A percentile compares a stretch with the other conserved stretches of the same genome.
These are phyloP conservation scores for Coleophoma crateriformis DNA, from an alignment of 2,329 filamentous ascomycete species.

Conservation along the genomic window DNA sequence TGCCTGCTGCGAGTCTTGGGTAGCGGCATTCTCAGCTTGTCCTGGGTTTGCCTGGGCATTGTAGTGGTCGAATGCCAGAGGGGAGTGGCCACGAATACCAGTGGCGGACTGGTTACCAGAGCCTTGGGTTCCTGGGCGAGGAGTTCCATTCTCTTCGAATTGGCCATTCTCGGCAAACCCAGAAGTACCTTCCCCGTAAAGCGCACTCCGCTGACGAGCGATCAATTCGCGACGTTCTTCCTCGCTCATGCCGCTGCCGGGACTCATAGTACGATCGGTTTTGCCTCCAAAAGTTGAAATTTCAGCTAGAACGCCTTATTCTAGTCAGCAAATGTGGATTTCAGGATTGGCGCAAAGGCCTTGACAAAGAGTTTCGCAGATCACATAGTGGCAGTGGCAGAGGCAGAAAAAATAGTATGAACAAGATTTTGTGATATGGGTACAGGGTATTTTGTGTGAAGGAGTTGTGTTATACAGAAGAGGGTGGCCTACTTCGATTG, in stretches of 20 bases:
- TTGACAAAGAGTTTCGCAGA: slow-evolving; percentile 9
- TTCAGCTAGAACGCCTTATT: slow-evolving; percentile 58
- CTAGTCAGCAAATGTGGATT: slow-evolving; percentile 28
- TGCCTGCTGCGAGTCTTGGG: slow-evolving; percentile 40
- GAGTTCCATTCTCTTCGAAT: slow-evolving; percentile 62
- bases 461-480: slow-evolving; percentile 58
- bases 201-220: slow-evolving; percentile 86
- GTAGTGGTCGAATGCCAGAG: slow-evolving; percentile 70
- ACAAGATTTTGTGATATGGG: slow-evolving; percentile 27
- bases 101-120: slow-evolving; percentile 53
- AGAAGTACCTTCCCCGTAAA: slow-evolving; percentile 73
- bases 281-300: slow-evolving; percentile 64
- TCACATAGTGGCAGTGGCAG: slow-evolving; percentile 32
- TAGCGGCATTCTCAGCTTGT: slow-evolving; percentile 26
- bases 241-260: slow-evolving; percentile 78
- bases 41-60: slow-evolving; percentile 31
- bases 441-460: slow-evolving; percentile 21
- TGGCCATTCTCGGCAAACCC: slow-evolving; percentile 59
- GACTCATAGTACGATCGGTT: slow-evolving; percentile 80
- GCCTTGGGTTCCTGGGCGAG: slow-evolving; percentile 61
- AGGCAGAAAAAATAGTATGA: slow-evolving; percentile 29
- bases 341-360: slow-evolving; percentile 5
- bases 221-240: slow-evolving; percentile 95
- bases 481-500: slow-evolving; percentile 93
- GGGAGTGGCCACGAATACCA: slow-evolving; percentile 70